phyloP scores from a whole-genome alignment of 2,329 filamentous ascomycete species.

The Scedosporium aurantiacum region DNA sequence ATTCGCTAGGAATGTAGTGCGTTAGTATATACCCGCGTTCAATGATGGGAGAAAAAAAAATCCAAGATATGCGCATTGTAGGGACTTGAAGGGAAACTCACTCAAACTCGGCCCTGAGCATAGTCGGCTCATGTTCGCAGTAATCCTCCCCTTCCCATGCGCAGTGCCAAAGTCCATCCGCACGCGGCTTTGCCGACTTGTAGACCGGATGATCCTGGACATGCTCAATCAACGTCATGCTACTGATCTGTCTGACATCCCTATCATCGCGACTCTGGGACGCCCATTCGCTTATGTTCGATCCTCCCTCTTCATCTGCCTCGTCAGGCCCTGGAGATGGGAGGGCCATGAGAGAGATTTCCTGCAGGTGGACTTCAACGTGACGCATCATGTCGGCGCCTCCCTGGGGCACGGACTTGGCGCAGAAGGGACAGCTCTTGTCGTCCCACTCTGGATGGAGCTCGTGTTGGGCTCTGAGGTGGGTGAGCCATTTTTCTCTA shows the following conservation, averaged over 20 bases:
- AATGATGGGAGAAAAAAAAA: too few relatives aligned
- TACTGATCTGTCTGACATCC: not conserved
- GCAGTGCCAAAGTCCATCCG: not conserved
- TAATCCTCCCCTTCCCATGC: not conserved
- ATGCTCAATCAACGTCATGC: not conserved
- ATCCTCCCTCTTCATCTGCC: too few relatives aligned
- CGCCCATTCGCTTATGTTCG: too few relatives aligned
- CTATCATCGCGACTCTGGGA: too few relatives aligned
- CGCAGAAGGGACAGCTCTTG: not conserved
- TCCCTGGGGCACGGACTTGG: not conserved
- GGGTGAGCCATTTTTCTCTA: not conserved
- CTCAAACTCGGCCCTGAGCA: not conserved
- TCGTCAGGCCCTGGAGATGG: not conserved
- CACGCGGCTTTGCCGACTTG: not conserved
- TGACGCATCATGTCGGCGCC: not conserved
- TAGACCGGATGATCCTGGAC: not conserved
- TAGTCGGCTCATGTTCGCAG: not conserved
- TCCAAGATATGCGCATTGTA: too few relatives aligned
- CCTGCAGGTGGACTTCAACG: not conserved
- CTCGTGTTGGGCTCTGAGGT: not conserved
- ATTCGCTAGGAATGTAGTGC: not conserved
- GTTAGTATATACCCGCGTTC: not conserved
- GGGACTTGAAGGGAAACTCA: not conserved
- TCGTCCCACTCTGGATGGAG: not conserved
- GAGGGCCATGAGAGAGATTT: not conserved